Evolutionary conservation across 2,329 filamentous ascomycete genomes (phyloP), one percentile per base, ranked within the genome.

Genomic region (Onygenales sp.): DNA sequence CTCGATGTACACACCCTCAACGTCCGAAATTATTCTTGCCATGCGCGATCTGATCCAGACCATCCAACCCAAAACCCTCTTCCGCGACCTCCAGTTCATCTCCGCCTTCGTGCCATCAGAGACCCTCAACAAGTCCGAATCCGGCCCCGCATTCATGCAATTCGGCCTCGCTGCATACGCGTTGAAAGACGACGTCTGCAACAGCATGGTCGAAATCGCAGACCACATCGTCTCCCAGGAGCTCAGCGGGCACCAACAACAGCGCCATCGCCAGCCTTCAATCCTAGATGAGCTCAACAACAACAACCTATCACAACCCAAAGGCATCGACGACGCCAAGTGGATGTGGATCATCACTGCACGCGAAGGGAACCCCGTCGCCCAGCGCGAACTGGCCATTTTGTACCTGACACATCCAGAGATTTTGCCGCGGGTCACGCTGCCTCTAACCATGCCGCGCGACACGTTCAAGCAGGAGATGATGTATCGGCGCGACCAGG

Each of bases 321-420:
- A 67, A 58, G 63, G 64, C 31, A 66, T 83, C 53, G 80, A 83
- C 46, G 89, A 96, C 66, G 92, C 90, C 0, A 91, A 87, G 2
- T 83, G 81, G 60, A 93, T 97, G 84, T 89, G 89, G 78, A 86
- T 89, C 57, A 93, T 96, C 65, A 92, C 91, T 1, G 93, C 93
- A 13, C 93, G 91, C 67, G 93, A 98, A 71, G 91, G 92, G 41
- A 83, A 91, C 56, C 80, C 90, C 0, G 87, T 88, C 10, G 91
- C 92, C 5, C 91, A 97, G 72, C 84, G 93, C 50, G 93, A 98
- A 71, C 79, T 98, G 13, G 93, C 88, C 1, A 87, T 95, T 57
- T 86, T 97, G 63, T 97, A 96, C 67, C 80, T 98, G 41, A 93
- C 89, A 0, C 87, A 95, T 61, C 91, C 93, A 0, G 89, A 95